These are phyloP conservation scores for Curvularia verruculosa DNA, from an alignment of 2,329 filamentous ascomycete species.

Conservation along the genomic window DNA sequence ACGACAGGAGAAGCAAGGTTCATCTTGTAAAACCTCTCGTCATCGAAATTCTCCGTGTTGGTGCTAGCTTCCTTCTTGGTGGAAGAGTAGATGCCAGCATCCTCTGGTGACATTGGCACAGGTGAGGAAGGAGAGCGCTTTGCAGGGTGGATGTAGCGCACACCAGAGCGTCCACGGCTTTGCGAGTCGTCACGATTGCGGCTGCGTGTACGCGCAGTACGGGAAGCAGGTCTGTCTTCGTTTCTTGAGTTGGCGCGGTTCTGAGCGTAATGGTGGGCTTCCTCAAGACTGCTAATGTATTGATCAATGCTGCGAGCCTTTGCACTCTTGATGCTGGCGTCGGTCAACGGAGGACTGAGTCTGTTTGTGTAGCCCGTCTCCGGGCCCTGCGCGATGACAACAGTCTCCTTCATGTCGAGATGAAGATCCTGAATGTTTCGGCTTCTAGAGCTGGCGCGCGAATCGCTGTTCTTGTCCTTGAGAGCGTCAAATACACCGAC, in stretches of 20 bases:
- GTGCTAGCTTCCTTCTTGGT: constrained; percentile 50
- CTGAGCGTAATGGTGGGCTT: constrained; percentile 67
- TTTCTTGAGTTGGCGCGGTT: constrained; percentile 48
- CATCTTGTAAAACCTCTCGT: constrained; percentile 56
- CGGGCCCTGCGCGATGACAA: constrained; percentile 44
- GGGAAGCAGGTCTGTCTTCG: constrained; percentile 55
- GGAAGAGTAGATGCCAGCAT: constrained; percentile 60
- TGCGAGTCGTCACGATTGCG: constrained; percentile 66
- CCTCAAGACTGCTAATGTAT: constrained; percentile 84
- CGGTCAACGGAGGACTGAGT: constrained; percentile 55
- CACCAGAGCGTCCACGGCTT: constrained; percentile 70
- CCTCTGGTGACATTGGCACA: constrained; percentile 91
- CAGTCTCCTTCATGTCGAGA: constrained; percentile 53
- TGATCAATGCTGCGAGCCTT: constrained; percentile 75
- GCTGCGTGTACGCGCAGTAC: constrained; percentile 55
- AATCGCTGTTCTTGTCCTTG: constrained; percentile 66
- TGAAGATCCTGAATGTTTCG: constrained; percentile 77
- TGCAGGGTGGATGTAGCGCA: constrained; percentile 72
- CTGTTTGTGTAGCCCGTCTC: constrained; percentile 56
- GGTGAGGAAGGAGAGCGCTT: constrained; percentile 92
- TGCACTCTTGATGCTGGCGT: constrained; percentile 61
- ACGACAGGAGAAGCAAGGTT: constrained; percentile 45
- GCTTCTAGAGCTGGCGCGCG: constrained; percentile 74
- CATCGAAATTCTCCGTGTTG: constrained; percentile 56
- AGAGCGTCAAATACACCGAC: constrained; percentile 67